Evolutionary conservation across 2,329 filamentous ascomycete genomes (phyloP), one percentile per base, ranked within the genome.

Genomic region (Paecilomyces niveus): DNA sequence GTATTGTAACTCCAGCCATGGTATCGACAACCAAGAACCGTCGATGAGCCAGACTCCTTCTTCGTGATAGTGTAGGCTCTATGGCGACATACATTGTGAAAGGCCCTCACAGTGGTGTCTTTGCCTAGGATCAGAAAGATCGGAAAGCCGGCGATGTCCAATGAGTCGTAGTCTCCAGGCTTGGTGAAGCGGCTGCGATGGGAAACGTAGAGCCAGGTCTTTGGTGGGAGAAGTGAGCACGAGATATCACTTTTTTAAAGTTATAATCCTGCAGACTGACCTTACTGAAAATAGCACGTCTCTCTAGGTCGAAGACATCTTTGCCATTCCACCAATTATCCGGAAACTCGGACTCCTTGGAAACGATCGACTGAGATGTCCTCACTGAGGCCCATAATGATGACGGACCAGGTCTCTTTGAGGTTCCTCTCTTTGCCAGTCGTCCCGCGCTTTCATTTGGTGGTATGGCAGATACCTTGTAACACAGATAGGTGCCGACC

Each of bases 31-130:
- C 80, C 76, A 39, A 87, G 77, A 35, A 86, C 78, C 3, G 64
- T 77, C 54, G 78, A 78, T 50, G 76, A 76, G 2, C 84, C 84
- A 9, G 76, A 70, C 2, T 80, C 76, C 51, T 78, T 76, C 3
- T 74, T 77, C 8, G 85, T 81, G 8, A 86, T 78, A 0, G 83
- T 82, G 65, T 82, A 87, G 22, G 84, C 84, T 6, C 84, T 77
- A 67, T 86, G 84, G 1, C 84, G 74, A 70, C 85, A 86, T 35
- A 86, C 76, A 64, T 87, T 86, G 72, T 86, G 84, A 67, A 86
- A 86, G 15, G 78, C 83, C 58, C 83, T 79, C 67, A 86, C 79
- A 9, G 75, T 74, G 15, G 76, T 74, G 22, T 81, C 75, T 55
- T 81, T 79, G 59, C 83, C 81, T 13, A 72, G 70, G 57, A 78